Evolutionary conservation across 129 eudicot genomes (phyloP), one percentile per base, ranked within the genome.

Genomic region (Mikania micrantha): DNA sequence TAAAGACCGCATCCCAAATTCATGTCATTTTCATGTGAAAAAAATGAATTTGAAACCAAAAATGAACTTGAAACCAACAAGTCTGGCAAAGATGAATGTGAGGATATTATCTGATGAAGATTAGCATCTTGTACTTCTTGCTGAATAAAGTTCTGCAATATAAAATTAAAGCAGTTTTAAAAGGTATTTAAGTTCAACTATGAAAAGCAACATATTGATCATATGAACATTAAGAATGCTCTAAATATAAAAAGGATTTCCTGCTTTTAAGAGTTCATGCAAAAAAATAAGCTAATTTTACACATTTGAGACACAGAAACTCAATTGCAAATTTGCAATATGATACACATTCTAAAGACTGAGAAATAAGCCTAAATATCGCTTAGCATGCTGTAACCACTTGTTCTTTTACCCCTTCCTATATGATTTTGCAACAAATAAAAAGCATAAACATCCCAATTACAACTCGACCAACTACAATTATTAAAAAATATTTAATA

Each of bases 81-180:
- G 50, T 75, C 69, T 42, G 74, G 59, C 64, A 63, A 20, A 44
- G 78, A 62, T 13, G 73, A 65, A 50, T 34, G 68, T 38, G 74
- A 41, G 58, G 78, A 60, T 69, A 41, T 58, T 69, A 64, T 45
- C 50, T 70, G 70, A 65, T 36, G 66, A 66, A 71, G 78, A 57
- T 77, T 56, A 8, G 73, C 48, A 77, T 54, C 69, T 47, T 42
- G 66, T 59, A 66, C 58, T 13, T 72, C 81, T 57, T 67, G 67
- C 78, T 73, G 28, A 25, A 73, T 69, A 25, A 63, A 48, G 60
- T 31, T 64, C 54, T 64, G 72, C 74, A 49, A 41, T 70, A 53
- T 57, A 74, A 65, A 59, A 60, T 73, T 81, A 41, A 8, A 54
- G 57, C 65, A 74, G 52, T 77, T 67, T 21, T 32, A 53, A 5